These are phyloP conservation scores for Erodium moschatum DNA, from an alignment of 441 rosid species.

Conservation along the genomic window DNA sequence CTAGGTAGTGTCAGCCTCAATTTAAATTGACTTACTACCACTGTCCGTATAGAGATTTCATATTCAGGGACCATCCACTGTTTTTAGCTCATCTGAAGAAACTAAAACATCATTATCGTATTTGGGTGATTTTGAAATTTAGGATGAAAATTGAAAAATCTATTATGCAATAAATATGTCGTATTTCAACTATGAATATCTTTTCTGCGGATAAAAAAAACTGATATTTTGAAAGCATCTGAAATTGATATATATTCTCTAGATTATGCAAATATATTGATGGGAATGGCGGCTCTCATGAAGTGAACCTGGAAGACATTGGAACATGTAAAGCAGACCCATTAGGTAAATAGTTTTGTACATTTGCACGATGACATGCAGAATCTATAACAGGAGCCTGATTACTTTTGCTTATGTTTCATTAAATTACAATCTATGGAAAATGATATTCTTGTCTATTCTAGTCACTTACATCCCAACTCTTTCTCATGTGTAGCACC, in stretches of 20 bases:
- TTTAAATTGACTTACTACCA: not conserved
- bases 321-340: constrained; percentile 49
- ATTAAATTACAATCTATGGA: constrained; percentile 3
- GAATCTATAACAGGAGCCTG: not conserved
- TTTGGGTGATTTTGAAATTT: not conserved
- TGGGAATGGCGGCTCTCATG: constrained; percentile 43
- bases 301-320: constrained; percentile 50
- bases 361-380: not conserved
- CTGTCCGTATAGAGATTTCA: not conserved
- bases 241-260: constrained; percentile 23
- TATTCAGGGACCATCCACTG: not conserved
- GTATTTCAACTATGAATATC: not conserved
- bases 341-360: constrained; percentile 40
- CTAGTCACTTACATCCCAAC: constrained; percentile 13
- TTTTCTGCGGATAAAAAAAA: not conserved
- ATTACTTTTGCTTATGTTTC: not conserved
- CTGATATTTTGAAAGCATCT: constrained; percentile 3
- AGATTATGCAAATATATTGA: constrained; percentile 69
- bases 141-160: not conserved
- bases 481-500: constrained; percentile 39
- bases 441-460: not conserved
- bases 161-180: not conserved
- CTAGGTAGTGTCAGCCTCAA: not conserved
- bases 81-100: not conserved
- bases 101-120: not conserved